Evolutionary conservation across 2,329 filamentous ascomycete species (phyloP).

Genomic region (Cladophialophora chaetospira): DNA sequence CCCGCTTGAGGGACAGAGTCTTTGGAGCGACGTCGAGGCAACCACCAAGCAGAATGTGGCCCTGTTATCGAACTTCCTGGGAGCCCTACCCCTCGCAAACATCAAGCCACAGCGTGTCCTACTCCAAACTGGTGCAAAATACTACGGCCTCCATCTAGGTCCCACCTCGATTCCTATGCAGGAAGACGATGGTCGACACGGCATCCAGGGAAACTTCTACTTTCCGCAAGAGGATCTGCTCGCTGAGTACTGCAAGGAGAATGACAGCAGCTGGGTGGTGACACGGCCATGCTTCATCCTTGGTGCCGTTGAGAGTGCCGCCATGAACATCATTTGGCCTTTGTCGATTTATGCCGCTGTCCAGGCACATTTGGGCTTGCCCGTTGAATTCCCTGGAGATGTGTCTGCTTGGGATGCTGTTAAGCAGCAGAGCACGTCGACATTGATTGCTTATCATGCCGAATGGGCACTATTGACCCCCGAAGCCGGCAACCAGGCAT

Average conservation of each 20-base stretch:
- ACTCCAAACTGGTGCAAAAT: slow-evolving; percentile 55
- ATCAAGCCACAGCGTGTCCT: slow-evolving; percentile 51
- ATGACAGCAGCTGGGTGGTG: slow-evolving; percentile 47
- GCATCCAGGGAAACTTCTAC: slow-evolving; percentile 56
- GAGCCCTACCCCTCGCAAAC: slow-evolving; percentile 44
- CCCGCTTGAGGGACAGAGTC: background rate
- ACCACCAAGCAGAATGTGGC: slow-evolving; percentile 12
- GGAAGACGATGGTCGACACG: slow-evolving; percentile 49
- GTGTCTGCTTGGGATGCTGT: slow-evolving; percentile 47
- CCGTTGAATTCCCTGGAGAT: slow-evolving; percentile 49
- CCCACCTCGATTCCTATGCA: slow-evolving; percentile 46
- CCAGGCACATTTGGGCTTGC: slow-evolving; percentile 43
- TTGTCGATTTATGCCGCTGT: slow-evolving; percentile 55
- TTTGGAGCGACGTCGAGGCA: slow-evolving; percentile 12
- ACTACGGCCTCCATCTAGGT: slow-evolving; percentile 55
- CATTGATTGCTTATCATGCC: slow-evolving; percentile 52
- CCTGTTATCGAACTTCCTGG: slow-evolving; percentile 46
- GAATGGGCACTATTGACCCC: slow-evolving; percentile 53
- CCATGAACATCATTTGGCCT: slow-evolving; percentile 52
- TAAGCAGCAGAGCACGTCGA: slow-evolving; percentile 39
- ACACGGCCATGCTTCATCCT: slow-evolving; percentile 52
- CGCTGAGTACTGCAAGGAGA: slow-evolving; percentile 43
- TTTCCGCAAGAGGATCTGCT: slow-evolving; percentile 56
- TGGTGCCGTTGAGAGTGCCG: slow-evolving; percentile 51
- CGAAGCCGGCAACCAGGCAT: slow-evolving; percentile 46